Percentiles rank a stretch among this genome's conserved stretches.
Evolutionary conservation across 2,329 filamentous ascomycete genomes (phyloP).

Genomic region (Hyphodiscus sp.): DNA sequence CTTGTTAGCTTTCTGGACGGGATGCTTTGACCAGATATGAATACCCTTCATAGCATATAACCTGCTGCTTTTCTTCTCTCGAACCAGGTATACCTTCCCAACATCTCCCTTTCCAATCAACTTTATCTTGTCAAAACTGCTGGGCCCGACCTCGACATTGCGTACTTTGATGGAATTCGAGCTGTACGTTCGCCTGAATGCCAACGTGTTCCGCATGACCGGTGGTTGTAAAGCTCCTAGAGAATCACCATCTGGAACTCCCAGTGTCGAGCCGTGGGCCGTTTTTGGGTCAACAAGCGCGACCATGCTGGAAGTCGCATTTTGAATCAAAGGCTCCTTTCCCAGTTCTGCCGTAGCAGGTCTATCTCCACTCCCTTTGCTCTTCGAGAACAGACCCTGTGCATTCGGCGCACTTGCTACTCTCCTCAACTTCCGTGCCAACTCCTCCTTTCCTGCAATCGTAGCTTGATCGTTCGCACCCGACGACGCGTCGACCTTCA

Average conservation of each 20-base stretch:
- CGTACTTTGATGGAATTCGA: slow-evolving; percentile 99
- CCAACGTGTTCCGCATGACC: slow-evolving; percentile 60
- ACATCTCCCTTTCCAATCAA: slow-evolving; percentile 98
- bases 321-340: slow-evolving; percentile 67
- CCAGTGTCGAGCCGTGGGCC: slow-evolving; percentile 31
- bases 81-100: slow-evolving; percentile 94
- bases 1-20: slow-evolving; percentile 21
- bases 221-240: slow-evolving; percentile 59
- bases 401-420: slow-evolving; percentile 97
- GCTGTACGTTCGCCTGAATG: slow-evolving; percentile 93
- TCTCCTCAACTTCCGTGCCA: slow-evolving; percentile 84
- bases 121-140: slow-evolving; percentile 99
- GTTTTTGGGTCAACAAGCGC: slow-evolving; percentile 40
- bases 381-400: slow-evolving; percentile 74
- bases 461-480: slow-evolving; percentile 59
- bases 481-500: slow-evolving; percentile 65
- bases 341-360: slow-evolving; percentile 81
- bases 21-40: slow-evolving; percentile 24
- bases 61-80: slow-evolving; percentile 94
- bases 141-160: slow-evolving; percentile 90
- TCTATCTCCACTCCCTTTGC: slow-evolving; percentile 54
- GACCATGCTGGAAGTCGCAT: slow-evolving; percentile 44
- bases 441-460: slow-evolving; percentile 80
- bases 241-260: slow-evolving; percentile 41
- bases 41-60: slow-evolving; percentile 98